Conservation (phyloP, 2,329 filamentous ascomycete genomes). For the Aspergillus spinulosporus region DNA sequence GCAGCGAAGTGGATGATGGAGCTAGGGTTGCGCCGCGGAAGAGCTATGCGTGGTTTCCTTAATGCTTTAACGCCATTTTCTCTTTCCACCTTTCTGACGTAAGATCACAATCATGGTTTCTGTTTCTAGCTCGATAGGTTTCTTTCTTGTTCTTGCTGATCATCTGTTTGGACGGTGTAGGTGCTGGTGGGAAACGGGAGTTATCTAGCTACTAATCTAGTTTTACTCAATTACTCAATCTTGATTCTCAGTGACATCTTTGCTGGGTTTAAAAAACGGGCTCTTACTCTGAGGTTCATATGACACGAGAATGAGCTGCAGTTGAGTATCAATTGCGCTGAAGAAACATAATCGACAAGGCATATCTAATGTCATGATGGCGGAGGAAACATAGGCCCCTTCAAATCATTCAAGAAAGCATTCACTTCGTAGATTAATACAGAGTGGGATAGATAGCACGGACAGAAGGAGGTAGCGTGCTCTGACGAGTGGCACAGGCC, state of each 20-base stretch:
- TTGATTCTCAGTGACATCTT: background rate
- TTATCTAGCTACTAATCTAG: background rate
- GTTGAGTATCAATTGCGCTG: background rate
- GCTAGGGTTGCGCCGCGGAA: conserved; percentile 33
- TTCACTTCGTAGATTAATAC: too few relatives aligned
- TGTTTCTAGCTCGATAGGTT: background rate
- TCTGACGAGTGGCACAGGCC: too few relatives aligned
- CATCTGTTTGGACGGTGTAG: background rate
- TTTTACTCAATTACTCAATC: background rate
- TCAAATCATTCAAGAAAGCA: background rate
- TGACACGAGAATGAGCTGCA: background rate
- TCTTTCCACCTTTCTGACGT: background rate
- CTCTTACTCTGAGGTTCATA: background rate
- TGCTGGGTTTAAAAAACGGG: background rate
- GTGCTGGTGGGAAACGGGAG: conserved; percentile 13
- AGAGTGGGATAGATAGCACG: background rate
- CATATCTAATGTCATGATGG: background rate
- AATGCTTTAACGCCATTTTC: conserved; percentile 17
- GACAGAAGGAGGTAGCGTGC: background rate
- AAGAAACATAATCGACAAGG: background rate
- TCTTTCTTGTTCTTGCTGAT: background rate
- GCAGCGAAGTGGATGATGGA: conserved; percentile 63
- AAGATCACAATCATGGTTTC: background rate
- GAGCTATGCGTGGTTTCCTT: conserved; percentile 45
- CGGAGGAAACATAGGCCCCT: background rate